These are phyloP conservation scores for Nitzschia inconspicua DNA, from an alignment of 108 stramenopile species.

Conservation along the genomic window DNA sequence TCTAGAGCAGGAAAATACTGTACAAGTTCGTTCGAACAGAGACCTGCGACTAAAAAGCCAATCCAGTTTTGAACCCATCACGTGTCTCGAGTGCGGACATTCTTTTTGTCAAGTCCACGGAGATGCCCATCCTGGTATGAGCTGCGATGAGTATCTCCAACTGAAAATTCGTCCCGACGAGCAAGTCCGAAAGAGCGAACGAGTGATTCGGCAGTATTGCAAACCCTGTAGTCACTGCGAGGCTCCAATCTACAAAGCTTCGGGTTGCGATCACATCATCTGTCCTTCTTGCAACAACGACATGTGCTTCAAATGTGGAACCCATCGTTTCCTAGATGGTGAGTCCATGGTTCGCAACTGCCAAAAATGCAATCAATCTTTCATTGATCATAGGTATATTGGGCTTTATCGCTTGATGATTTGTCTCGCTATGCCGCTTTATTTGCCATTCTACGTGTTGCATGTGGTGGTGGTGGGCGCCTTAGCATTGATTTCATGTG, in stretches of 20 bases:
- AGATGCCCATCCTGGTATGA: constrained; percentile 19
- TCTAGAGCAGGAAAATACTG: not conserved
- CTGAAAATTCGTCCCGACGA: not conserved
- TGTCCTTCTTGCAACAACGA: constrained; percentile 34
- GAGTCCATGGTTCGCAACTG: constrained; percentile 25
- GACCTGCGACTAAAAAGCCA: too few species aligned
- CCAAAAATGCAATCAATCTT: constrained; percentile 28
- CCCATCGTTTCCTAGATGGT: constrained; percentile 26
- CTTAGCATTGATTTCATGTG: constrained; percentile 12
- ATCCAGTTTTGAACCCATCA: constrained; percentile 3
- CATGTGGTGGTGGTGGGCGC: constrained; percentile 17
- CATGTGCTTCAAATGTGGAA: constrained; percentile 45
- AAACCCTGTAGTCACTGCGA: constrained; percentile 49
- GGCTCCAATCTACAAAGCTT: constrained; percentile 22
- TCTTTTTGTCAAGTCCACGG: constrained; percentile 25
- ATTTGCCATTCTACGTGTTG: constrained; percentile 15
- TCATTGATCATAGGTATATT: constrained; percentile 38
- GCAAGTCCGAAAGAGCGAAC: not conserved
- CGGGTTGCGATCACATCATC: constrained; percentile 51
- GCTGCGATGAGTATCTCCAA: constrained; percentile 3
- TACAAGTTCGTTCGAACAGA: too few species aligned
- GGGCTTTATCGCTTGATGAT: constrained; percentile 12
- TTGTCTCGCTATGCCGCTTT: constrained; percentile 25
- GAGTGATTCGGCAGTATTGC: constrained; percentile 3
- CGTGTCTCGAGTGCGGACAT: constrained; percentile 24